Conservation (phyloP, 257 asterid species). For the Solanum gandarillasii region DNA sequence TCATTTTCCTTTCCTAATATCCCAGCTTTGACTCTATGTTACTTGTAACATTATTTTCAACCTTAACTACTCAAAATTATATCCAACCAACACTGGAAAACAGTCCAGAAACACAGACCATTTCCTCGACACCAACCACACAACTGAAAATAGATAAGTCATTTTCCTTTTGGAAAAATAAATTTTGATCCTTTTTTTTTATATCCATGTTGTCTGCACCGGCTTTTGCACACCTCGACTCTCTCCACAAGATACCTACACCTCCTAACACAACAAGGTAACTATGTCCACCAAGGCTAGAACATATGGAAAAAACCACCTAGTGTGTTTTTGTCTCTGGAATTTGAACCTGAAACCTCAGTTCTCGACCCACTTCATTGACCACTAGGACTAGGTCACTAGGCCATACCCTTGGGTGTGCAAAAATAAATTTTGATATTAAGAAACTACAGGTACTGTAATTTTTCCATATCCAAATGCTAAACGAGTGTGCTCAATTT, state of each 20-base stretch:
- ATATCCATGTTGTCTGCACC: not conserved
- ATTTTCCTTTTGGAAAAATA: not conserved
- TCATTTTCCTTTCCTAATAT: not conserved
- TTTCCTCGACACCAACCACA: not conserved
- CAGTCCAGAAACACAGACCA: not conserved
- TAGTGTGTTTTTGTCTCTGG: not conserved
- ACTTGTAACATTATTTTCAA: not conserved
- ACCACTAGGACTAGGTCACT: not conserved
- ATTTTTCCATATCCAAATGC: not conserved
- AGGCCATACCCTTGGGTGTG: not conserved
- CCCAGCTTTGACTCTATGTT: not conserved
- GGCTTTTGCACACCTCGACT: not conserved
- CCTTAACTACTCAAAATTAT: not conserved
- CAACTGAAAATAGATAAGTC: not conserved
- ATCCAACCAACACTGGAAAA: not conserved
- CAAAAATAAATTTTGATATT: not conserved
- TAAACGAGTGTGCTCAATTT: not conserved
- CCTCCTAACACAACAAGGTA: not conserved
- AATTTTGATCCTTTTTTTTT: not conserved
- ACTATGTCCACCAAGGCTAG: not conserved
- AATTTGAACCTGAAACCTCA: not conserved
- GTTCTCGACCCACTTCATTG: not conserved
- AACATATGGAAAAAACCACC: not conserved
- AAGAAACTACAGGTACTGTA: not conserved
- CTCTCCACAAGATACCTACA: not conserved